Base-by-base conservation (phyloP, 75 land plant genomes). In the Ceratopteris richardii region DNA sequence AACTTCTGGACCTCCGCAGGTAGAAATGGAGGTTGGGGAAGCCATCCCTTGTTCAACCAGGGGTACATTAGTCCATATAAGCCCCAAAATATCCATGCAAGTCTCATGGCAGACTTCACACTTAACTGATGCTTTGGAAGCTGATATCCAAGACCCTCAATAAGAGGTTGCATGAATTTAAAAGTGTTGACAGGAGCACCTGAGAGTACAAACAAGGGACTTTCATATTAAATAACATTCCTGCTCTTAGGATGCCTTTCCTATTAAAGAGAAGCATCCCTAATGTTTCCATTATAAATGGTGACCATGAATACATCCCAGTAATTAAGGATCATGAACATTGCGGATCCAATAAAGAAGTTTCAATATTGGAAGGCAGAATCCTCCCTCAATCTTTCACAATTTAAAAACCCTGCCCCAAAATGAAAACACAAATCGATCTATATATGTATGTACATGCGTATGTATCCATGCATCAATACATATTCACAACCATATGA, bases 1-100 rank as follows among this genome's bases (percentile, higher is more conserved):
- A 88, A 93, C 88, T 92, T 92, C 60, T 84, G 74, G 17, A 88
- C 86, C 76, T 92, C 97, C 48, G 97, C 77, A 61, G 97, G 97
- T 68, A 92, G 86, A 29, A 92, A 65, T 0, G 85, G 26, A 9
- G 97, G 97, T 19, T 76, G 73, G 24, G 97, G 97, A 69, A 92
- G 61, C 97, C 97, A 92, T 31, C 72, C 63, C 24, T 59, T 62
- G 31, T 73, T 52, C 44, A 92, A 62, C 83, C 83, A 92, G 19
- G 94, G 93, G 71, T 82, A 88, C 25, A 88, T 47, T 44, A 88
- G 40, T 10, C 74, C 64, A 54, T 92, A 92, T 25, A 88, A 10
- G 27, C 51, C 70, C 66, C 51, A 63, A 55, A 84, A 65, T 6
- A 76, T 10, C 61, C 64, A 67, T 62, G 86, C 74, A 41, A 92